Base-by-base conservation (phyloP, 2,329 filamentous ascomycete species). In the Ceratocystis albifundus region DNA sequence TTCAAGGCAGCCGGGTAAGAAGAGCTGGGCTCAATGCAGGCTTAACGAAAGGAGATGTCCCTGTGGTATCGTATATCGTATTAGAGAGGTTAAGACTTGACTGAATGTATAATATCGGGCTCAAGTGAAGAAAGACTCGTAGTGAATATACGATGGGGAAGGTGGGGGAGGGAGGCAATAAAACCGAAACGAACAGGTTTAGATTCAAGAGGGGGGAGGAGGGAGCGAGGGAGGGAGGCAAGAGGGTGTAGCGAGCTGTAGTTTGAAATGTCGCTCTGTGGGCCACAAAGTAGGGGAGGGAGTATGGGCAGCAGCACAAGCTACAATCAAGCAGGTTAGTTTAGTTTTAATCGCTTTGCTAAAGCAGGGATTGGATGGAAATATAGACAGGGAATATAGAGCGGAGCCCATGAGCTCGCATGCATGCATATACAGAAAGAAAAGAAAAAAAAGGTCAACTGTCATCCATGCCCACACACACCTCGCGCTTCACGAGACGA, bases 111-210 rank as follows among this genome's bases (percentile, higher is more conserved):
- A 8, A 30, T 32, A 25, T 25, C 28, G 17, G 32, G 55, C 12
- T 36, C 25, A 59, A 59, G 28, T 3, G 15, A 59, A 30, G 15
- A 59, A 15, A 59, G 20, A 28, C 22, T 28, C 8, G 46, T 25
- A 22, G 25, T 17, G 48, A 32, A 63, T 15, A 46, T n/a, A 63
- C 45, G 46, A 62, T 45, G 25, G 28, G 17, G 48, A 53, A 25
- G 45, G 62, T 50, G 25, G 30, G 20, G 44, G 45, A 50, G 46
- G 32, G 50, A 45, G 30, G 28, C 20, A 45, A 65, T 32, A 57
- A 59, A 65, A 65, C 17, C 48, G 17, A 55, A 55, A 65, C 22
- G 63, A 64, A 64, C 62, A 64, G 53, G 62, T 64, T 53, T 48
- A 28, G 44, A 41, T 61, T 61, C 32, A 30, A 61, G 59, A 44